phyloP scores from a whole-genome alignment of 2,329 filamentous ascomycete genomes.

The Colletotrichum sp. region DNA sequence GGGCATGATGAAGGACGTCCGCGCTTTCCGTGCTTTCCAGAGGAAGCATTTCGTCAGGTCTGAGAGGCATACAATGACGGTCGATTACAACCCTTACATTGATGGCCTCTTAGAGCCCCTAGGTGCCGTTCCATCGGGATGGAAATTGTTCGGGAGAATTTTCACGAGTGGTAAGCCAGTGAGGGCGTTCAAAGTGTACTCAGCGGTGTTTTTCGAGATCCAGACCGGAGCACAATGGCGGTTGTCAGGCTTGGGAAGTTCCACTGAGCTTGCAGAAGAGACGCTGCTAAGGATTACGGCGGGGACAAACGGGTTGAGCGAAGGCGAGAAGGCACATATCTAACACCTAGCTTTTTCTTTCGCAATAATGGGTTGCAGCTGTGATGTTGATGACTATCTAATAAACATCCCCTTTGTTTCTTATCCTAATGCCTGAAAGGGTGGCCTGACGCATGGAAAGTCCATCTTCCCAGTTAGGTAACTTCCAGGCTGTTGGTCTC shows the following conservation, averaged over 20 bases:
- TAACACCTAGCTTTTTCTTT: not conserved
- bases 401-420: not conserved
- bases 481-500: too few relatives aligned
- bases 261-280: slow-evolving; percentile 32
- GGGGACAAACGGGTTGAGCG: slow-evolving; percentile 27
- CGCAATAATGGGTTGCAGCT: not conserved
- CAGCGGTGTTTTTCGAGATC: slow-evolving; percentile 39
- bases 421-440: not conserved
- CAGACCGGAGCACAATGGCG: slow-evolving; percentile 39
- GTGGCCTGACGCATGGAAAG: too few relatives aligned
- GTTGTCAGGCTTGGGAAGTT: slow-evolving; percentile 35
- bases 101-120: slow-evolving; percentile 37
- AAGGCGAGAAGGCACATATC: slow-evolving; percentile 26
- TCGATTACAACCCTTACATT: slow-evolving; percentile 33
- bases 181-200: slow-evolving; percentile 30
- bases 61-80: slow-evolving; percentile 32
- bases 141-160: slow-evolving; percentile 28
- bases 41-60: slow-evolving; percentile 32
- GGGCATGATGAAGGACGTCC: slow-evolving; percentile 31
- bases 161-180: slow-evolving; percentile 29
- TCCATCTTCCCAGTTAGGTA: too few relatives aligned
- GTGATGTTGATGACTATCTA: not conserved
- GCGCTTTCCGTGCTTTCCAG: slow-evolving; percentile 28
- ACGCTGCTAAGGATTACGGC: slow-evolving; percentile 34
- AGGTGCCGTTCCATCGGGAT: slow-evolving; percentile 34